Evolutionary conservation across 2,329 filamentous ascomycete species (phyloP).

Genomic region (Colletotrichum higginsianum): DNA sequence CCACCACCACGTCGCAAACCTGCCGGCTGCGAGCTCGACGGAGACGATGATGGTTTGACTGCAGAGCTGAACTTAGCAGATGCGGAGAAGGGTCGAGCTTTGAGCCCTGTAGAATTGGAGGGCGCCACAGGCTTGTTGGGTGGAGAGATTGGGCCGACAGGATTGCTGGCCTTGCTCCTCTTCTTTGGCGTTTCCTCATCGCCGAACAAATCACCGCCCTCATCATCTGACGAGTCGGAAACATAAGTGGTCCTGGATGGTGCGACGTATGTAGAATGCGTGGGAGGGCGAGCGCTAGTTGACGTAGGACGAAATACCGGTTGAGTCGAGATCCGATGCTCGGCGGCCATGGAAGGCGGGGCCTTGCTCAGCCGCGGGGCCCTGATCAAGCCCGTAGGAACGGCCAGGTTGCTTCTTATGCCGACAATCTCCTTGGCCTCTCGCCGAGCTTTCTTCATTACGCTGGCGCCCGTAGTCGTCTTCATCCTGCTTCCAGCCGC

Average conservation of each 20-base stretch:
- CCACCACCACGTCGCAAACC: constrained; percentile 32
- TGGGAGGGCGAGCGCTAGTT: constrained; percentile 29
- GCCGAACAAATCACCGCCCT: constrained; percentile 29
- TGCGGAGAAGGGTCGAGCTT: constrained; percentile 5
- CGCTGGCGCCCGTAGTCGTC: constrained; percentile 64
- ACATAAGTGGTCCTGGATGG: constrained; percentile 53
- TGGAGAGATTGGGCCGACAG: constrained; percentile 2
- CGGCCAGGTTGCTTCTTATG: constrained; percentile 47
- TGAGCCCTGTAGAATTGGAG: constrained; percentile 1
- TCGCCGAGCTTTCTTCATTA: constrained; percentile 70
- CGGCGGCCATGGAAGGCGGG: constrained; percentile 68
- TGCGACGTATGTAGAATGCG: constrained; percentile 9
- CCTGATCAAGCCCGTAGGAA: constrained; percentile 53
- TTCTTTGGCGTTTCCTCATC: constrained; percentile 30
- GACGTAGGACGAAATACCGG: constrained; percentile 50
- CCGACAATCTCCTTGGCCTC: constrained; percentile 69
- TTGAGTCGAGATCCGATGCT: constrained; percentile 62
- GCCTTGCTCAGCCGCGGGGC: constrained; percentile 53
- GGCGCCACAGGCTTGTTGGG: constrained; percentile 12
- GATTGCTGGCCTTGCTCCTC: constrained; percentile 7
- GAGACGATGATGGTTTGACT: background rate
- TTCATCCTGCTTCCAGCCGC: constrained; percentile 67
- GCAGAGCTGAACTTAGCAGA: background rate
- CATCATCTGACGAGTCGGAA: constrained; percentile 53
- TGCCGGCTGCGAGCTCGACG: constrained; percentile 8